Conservation (phyloP, 352 stramenopile genomes). For the Blastocystis sp. region DNA sequence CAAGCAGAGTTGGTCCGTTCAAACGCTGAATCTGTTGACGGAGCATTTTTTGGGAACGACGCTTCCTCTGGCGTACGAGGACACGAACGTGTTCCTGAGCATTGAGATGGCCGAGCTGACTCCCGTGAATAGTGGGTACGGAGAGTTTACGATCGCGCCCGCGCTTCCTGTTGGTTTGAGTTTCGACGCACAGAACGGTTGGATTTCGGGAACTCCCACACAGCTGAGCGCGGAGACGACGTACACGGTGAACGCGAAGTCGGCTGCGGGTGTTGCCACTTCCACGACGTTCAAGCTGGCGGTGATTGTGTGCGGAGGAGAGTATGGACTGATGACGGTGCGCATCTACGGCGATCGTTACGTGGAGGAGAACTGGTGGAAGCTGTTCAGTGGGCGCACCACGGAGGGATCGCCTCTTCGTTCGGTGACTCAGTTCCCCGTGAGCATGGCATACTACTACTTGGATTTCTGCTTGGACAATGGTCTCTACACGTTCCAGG, state of each 20-base stretch:
- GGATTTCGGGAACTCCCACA: not conserved
- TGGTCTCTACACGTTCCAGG: constrained; percentile 3
- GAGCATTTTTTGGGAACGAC: too few species aligned
- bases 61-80: not conserved
- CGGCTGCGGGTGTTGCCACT: not conserved
- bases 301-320: not conserved
- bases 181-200: not conserved
- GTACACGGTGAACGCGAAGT: not conserved
- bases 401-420: not conserved
- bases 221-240: not conserved
- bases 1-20: too few species aligned
- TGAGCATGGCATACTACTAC: not conserved
- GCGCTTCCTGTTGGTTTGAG: not conserved
- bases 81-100: not conserved
- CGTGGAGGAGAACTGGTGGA: not conserved
- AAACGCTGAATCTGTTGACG: too few species aligned
- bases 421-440: not conserved
- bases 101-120: constrained; percentile 12
- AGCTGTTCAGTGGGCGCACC: not conserved
- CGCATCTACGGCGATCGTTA: not conserved
- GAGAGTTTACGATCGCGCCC: not conserved
- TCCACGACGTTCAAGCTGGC: not conserved
- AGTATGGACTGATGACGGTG: not conserved
- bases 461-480: not conserved
- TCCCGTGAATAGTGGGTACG: not conserved